phyloP scores from a whole-genome alignment of 2,329 filamentous ascomycete species.

The Thermothelomyces thermophilus region DNA sequence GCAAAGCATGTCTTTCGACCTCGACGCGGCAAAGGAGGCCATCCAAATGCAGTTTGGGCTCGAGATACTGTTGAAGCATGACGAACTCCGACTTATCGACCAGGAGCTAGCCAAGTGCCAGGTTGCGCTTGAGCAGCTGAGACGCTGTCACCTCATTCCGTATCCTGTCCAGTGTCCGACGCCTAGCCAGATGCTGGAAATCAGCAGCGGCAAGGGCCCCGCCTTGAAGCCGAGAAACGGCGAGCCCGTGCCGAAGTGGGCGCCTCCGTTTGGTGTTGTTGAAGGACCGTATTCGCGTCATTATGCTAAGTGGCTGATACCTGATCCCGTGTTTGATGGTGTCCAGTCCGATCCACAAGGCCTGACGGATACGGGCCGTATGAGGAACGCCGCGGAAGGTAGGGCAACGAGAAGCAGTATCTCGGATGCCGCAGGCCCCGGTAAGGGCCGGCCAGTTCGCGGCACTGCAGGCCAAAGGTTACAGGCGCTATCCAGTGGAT shows the following conservation, averaged over 20 bases:
- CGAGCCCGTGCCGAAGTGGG: slow-evolving; percentile 64
- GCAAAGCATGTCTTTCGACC: slow-evolving; percentile 25
- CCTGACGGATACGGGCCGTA: slow-evolving; percentile 37
- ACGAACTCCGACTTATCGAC: slow-evolving; percentile 88
- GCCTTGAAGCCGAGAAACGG: slow-evolving; percentile 57
- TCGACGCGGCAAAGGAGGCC: slow-evolving; percentile 57
- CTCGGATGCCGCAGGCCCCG: slow-evolving; percentile 43
- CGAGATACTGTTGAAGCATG: slow-evolving; percentile 89
- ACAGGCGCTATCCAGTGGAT: slow-evolving; percentile 63
- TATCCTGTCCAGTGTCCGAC: slow-evolving; percentile 68
- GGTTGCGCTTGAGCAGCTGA: slow-evolving; percentile 84
- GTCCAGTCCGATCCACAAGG: slow-evolving; percentile 42
- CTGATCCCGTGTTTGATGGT: slow-evolving; percentile 80
- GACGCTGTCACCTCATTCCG: slow-evolving; percentile 85
- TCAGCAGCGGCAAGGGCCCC: slow-evolving; percentile 68
- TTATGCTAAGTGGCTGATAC: slow-evolving; percentile 92
- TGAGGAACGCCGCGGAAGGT: slow-evolving; percentile 53
- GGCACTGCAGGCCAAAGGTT: slow-evolving; percentile 54
- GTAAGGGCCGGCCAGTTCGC: slow-evolving; percentile 45
- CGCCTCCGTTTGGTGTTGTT: slow-evolving; percentile 81
- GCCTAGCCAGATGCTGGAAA: slow-evolving; percentile 59
- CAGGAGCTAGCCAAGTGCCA: slow-evolving; percentile 96
- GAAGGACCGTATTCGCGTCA: slow-evolving; percentile 92
- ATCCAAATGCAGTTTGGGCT: slow-evolving; percentile 85
- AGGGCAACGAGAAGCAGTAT: slow-evolving; percentile 74